These are phyloP conservation scores for Porogramme epimiltina DNA, from an alignment of 1,284 basidiomycete genomes.

Conservation along the genomic window DNA sequence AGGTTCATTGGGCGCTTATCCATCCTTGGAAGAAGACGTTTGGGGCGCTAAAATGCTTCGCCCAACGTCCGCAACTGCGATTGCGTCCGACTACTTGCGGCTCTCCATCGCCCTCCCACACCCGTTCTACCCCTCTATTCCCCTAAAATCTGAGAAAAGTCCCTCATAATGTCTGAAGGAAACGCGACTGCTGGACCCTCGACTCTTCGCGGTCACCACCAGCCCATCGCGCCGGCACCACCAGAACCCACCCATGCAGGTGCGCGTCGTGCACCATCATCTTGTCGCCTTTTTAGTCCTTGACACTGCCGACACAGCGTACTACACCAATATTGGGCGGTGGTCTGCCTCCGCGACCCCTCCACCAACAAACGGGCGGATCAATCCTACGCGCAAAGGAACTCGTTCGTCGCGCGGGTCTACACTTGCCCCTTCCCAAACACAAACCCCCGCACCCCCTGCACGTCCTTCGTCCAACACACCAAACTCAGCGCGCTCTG, in stretches of 20 bases:
- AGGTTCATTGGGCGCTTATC: background rate
- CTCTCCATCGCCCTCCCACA: background rate
- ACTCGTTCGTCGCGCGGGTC: slow-evolving; percentile 40
- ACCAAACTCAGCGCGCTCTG: slow-evolving; percentile 4
- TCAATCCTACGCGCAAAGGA: slow-evolving; percentile 32
- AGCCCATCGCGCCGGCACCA: slow-evolving; percentile 21
- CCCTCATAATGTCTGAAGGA: slow-evolving; percentile 11
- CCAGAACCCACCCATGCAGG: slow-evolving; percentile 23
- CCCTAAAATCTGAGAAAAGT: background rate
- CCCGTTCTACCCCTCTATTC: background rate
- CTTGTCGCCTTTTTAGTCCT: background rate
- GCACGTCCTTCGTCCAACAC: slow-evolving; percentile 18
- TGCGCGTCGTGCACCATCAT: slow-evolving; percentile 8
- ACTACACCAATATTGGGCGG: slow-evolving; percentile 64
- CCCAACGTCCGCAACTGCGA: slow-evolving; percentile 10
- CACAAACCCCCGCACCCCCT: slow-evolving; percentile 27
- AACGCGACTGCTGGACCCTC: slow-evolving; percentile 21
- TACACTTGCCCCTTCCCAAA: slow-evolving; percentile 32
- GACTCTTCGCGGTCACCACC: slow-evolving; percentile 21
- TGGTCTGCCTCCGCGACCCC: slow-evolving; percentile 58
- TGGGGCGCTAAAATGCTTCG: slow-evolving; percentile 5
- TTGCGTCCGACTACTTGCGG: background rate
- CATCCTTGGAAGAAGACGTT: background rate
- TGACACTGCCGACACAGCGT: slow-evolving; percentile 39
- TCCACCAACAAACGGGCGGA: slow-evolving; percentile 42